Evolutionary conservation across 495 filamentous ascomycete species (phyloP).

Genomic region (Daldinia bambusicola): DNA sequence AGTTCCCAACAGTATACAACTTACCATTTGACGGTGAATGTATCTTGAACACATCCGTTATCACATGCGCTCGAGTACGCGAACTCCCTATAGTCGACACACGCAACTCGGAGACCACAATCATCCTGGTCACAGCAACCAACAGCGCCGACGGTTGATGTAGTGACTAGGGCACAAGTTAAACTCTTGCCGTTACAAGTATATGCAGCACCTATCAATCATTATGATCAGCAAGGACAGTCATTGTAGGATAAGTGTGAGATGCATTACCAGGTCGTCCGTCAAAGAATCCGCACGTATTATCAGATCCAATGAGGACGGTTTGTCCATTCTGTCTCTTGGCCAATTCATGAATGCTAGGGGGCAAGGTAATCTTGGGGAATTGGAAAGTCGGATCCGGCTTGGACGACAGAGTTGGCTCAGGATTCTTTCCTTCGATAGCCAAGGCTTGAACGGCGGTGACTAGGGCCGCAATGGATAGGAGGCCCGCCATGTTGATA

Average conservation of each 20-base stretch:
- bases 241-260: neutral
- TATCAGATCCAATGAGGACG: constrained; percentile 58
- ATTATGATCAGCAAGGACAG: constrained; percentile 7
- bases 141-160: constrained; percentile 46
- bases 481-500: constrained; percentile 41
- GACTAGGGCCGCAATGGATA: constrained; percentile 47
- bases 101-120: constrained; percentile 47
- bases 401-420: constrained; percentile 44
- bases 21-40: constrained; percentile 55
- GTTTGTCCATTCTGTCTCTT: constrained; percentile 48
- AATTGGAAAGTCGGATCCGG: constrained; percentile 42
- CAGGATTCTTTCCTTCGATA: constrained; percentile 45
- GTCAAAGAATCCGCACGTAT: constrained; percentile 60
- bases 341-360: constrained; percentile 45
- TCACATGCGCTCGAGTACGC: constrained; percentile 47
- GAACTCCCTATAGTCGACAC: constrained; percentile 46
- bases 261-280: constrained; percentile 47
- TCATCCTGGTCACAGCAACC: constrained; percentile 50
- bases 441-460: constrained; percentile 50
- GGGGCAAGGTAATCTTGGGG: constrained; percentile 49
- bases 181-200: constrained; percentile 45
- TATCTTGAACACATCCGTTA: constrained; percentile 49
- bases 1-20: constrained; percentile 3
- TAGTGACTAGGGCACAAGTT: constrained; percentile 51
- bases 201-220: constrained; percentile 46